Evolutionary conservation across 306 rosid genomes (phyloP), one percentile per base, ranked within the genome.

Genomic region (Canavalia ensiformis): DNA sequence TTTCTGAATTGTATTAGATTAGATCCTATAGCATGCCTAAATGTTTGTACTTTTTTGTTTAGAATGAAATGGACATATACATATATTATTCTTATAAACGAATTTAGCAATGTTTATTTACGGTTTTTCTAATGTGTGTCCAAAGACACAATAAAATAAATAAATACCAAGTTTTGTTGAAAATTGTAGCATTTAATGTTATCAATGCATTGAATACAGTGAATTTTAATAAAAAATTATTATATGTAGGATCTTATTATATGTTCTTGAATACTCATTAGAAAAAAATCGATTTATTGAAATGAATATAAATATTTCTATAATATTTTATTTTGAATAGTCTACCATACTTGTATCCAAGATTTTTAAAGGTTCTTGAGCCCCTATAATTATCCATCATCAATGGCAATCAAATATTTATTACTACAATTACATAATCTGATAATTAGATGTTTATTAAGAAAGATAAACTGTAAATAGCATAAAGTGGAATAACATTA

Each of bases 391-490:
- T 39, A 39, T 68, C 25, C 31, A 42, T n/a, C 71, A 73, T 51
- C 49, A 18, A 18, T 18, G 25, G 25, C 25, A 18, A 18, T 18
- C 25, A 18, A 18, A 18, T 18, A 18, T 18, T 18, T 18, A 18
- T 18, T 18, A 18, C 25, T 0, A 46, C 8, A 74, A 58, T 7
- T 9, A 41, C 29, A 66, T 25, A 57, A 42, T 75, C 46, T 75
- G 25, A 50, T 30, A 65, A 71, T 68, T 68, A 66, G 58, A 78
- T 30, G 39, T 84, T 47, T 68, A 58, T 46, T 29, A 13, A 59
- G 64, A 78, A 41, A 78, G 35, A 77, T 28, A 66, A 35, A 71
- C 8, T 28, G 41, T 39, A 64, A 55, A 78, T 81, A 44, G 39
- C 28, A 67, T 60, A 1, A 76, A 56, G 45, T 42, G 54, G 64